Conservation (phyloP, 805 yeast species). For the Teunomyces funiuensis region DNA sequence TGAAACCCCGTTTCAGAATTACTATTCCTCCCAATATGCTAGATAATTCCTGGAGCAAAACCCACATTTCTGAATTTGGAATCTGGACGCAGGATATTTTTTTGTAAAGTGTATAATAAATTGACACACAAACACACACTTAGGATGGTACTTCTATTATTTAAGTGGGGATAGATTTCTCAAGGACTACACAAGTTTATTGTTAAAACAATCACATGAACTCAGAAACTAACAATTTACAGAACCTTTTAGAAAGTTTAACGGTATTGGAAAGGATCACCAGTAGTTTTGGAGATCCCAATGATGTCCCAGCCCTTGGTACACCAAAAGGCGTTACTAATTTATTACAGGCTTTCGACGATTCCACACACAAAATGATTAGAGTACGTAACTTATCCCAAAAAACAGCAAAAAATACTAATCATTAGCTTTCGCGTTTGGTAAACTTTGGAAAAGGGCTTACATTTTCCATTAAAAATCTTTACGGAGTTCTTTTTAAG, state of each 20-base stretch:
- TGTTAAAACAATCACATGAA: neutral
- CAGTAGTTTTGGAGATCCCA: neutral
- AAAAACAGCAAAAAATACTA: neutral
- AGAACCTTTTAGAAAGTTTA: neutral
- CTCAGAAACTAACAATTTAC: neutral
- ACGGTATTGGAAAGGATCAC: neutral
- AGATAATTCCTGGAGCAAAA: slow-evolving; percentile 3
- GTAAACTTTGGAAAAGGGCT: neutral
- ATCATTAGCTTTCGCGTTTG: neutral
- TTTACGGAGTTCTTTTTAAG: neutral
- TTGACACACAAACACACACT: neutral
- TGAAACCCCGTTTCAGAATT: slow-evolving; percentile 3
- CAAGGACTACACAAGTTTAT: neutral
- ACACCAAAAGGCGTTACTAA: too few relatives aligned
- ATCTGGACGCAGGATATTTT: slow-evolving; percentile 4
- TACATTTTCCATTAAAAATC: neutral
- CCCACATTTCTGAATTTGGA: slow-evolving; percentile 5
- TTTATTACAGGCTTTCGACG: neutral
- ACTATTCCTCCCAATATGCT: neutral
- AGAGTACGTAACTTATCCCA: neutral
- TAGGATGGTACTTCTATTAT: neutral
- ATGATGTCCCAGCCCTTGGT: too few relatives aligned
- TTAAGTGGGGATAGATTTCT: neutral
- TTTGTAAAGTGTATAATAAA: neutral
- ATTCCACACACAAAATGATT: slow-evolving; percentile 5